Conservation (phyloP, 257 asterid genomes). For the Catharanthus roseus region DNA sequence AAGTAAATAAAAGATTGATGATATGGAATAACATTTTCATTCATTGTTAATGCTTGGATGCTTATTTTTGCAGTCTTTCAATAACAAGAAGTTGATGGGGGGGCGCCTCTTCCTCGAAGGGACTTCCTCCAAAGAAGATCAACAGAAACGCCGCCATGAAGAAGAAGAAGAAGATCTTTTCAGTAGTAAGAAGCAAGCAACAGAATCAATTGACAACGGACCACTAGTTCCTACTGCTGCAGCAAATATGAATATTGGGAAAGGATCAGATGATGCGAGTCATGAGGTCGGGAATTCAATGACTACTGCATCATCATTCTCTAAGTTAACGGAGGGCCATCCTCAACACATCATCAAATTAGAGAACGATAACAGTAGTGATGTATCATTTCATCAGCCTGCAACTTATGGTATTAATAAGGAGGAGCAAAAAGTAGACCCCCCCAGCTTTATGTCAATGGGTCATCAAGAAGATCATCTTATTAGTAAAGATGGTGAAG, state of each 20-base stretch:
- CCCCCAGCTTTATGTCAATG: conserved; percentile 28
- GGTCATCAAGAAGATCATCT: conserved; percentile 42
- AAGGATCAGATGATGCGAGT: conserved; percentile 30
- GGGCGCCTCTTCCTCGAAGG: conserved; percentile 39
- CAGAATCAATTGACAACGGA: conserved; percentile 30
- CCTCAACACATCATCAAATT: conserved; percentile 4
- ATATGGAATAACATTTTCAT: not conserved
- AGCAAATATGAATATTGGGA: conserved; percentile 35
- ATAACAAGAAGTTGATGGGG: conserved; percentile 39
- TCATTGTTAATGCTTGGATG: not conserved
- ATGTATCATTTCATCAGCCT: conserved; percentile 31
- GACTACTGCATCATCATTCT: too few relatives aligned
- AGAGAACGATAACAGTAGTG: conserved; percentile 25
- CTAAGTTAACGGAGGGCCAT: too few relatives aligned
- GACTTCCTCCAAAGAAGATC: conserved; percentile 35
- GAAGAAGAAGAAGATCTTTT: conserved; percentile 34
- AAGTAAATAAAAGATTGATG: too few relatives aligned
- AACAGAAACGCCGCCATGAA: conserved; percentile 54
- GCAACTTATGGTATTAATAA: conserved; percentile 21
- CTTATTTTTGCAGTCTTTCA: conserved; percentile 44
- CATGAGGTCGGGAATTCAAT: too few relatives aligned
- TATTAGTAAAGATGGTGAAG: too few relatives aligned
- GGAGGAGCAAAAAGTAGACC: conserved; percentile 33
- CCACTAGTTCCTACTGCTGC: conserved; percentile 28
- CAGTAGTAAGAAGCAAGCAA: conserved; percentile 58